Percentiles rank a stretch among this genome's conserved stretches.
These are phyloP conservation scores for Naganishia kalamii DNA, from an alignment of 768 basidiomycete species.

Conservation along the genomic window DNA sequence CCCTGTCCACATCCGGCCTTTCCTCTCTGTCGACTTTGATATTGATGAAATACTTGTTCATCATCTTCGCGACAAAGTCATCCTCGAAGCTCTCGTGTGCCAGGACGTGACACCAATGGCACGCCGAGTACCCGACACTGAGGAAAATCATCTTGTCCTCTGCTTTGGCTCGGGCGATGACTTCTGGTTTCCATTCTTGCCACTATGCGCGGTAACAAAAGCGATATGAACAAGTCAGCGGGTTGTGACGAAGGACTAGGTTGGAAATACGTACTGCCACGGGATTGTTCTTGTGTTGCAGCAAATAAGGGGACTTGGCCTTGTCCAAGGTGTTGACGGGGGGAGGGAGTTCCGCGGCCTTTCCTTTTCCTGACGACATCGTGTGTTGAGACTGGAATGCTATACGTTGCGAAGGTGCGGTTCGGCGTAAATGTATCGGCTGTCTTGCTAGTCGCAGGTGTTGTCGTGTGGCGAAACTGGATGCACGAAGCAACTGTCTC, in stretches of 20 bases:
- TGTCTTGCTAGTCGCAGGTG: background rate
- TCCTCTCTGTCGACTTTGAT: constrained; percentile 51
- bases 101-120: constrained; percentile 47
- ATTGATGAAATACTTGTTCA: constrained; percentile 49
- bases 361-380: constrained; percentile 23
- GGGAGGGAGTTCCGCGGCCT: constrained; percentile 6
- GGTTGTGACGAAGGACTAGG: background rate
- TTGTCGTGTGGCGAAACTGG: background rate
- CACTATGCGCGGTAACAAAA: constrained; percentile 26
- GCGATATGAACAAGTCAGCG: background rate
- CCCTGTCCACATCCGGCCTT: constrained; percentile 50
- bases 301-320: constrained; percentile 38
- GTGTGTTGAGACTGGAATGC: background rate
- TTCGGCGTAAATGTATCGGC: background rate
- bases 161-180: constrained; percentile 30
- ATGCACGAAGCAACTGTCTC: background rate
- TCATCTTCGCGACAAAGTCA: constrained; percentile 45
- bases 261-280: constrained; percentile 29
- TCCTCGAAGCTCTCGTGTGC: constrained; percentile 49
- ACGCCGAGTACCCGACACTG: constrained; percentile 50
- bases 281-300: constrained; percentile 40
- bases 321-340: constrained; percentile 32
- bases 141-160: constrained; percentile 47
- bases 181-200: constrained; percentile 40
- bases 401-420: background rate